Conservation (phyloP, 2,329 filamentous ascomycete genomes). For the Colletotrichum scovillei region DNA sequence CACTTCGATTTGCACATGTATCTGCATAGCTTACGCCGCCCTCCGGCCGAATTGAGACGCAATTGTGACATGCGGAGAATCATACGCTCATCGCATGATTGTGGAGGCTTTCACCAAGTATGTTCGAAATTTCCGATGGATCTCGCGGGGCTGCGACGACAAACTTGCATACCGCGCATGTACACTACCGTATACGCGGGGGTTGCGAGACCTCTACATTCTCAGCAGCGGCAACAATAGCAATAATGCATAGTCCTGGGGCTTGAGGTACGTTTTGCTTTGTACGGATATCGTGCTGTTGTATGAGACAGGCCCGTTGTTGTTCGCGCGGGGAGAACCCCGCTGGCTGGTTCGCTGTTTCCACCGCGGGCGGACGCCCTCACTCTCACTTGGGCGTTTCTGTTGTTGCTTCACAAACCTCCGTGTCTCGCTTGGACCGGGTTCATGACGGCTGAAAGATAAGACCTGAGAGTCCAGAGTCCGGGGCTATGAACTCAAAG, state of each 20-base stretch:
- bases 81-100: conserved; percentile 27
- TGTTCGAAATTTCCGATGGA: conserved; percentile 24
- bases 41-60: background rate
- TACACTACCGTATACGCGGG: background rate
- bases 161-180: conserved; percentile 29
- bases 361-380: background rate
- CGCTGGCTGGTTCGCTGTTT: background rate
- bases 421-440: conserved; percentile 4
- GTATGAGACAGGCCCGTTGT: conserved; percentile 7
- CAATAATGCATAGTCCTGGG: conserved; percentile 10
- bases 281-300: conserved; percentile 5
- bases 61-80: conserved; percentile 18
- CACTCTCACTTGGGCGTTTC: conserved; percentile 15
- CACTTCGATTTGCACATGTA: background rate
- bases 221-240: conserved; percentile 9
- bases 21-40: background rate
- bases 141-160: conserved; percentile 32
- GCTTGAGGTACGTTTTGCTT: background rate
- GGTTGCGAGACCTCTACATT: conserved; percentile 1
- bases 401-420: background rate
- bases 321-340: conserved; percentile 29
- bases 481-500: conserved; percentile 1
- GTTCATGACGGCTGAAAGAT: background rate
- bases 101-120: conserved; percentile 8
- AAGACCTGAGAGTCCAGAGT: background rate